Conservation (phyloP, 176 grass and related monocot genomes). For the Oryza rufipogon region DNA sequence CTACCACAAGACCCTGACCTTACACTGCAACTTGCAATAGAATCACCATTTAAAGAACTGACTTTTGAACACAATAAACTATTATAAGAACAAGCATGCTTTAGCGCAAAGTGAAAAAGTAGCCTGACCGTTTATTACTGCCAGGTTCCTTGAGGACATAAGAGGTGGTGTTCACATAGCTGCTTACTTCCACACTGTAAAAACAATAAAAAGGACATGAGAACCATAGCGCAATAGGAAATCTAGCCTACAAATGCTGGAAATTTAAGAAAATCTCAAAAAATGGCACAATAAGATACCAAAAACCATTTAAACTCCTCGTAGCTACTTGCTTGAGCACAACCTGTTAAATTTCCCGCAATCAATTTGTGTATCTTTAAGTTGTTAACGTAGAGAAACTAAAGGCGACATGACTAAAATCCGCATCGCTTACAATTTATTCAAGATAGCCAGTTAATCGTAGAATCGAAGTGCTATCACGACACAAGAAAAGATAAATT, state of each 20-base stretch:
- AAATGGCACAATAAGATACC: neutral
- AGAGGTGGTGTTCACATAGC: conserved; percentile 41
- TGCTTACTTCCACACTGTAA: conserved; percentile 59
- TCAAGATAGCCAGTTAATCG: neutral
- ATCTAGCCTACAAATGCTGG: neutral
- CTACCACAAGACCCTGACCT: conserved; percentile 52
- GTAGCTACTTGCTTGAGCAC: neutral
- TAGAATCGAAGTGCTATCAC: neutral
- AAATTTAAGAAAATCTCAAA: neutral
- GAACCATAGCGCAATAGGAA: neutral
- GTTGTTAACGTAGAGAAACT: neutral
- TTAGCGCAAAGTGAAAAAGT: neutral
- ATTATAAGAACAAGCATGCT: neutral
- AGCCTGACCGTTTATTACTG: conserved; percentile 62
- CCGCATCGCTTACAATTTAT: neutral
- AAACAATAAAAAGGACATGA: neutral
- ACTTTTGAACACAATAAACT: neutral
- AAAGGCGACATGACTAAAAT: neutral
- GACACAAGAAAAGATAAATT: neutral
- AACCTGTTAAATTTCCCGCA: neutral
- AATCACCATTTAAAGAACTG: conserved; percentile 28
- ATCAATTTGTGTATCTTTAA: neutral
- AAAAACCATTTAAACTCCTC: neutral
- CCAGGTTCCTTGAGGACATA: conserved; percentile 54
- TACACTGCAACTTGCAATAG: conserved; percentile 48